Conservation (phyloP, 2,329 filamentous ascomycete species). For the Xenosphaeropsis pyriputrescens region DNA sequence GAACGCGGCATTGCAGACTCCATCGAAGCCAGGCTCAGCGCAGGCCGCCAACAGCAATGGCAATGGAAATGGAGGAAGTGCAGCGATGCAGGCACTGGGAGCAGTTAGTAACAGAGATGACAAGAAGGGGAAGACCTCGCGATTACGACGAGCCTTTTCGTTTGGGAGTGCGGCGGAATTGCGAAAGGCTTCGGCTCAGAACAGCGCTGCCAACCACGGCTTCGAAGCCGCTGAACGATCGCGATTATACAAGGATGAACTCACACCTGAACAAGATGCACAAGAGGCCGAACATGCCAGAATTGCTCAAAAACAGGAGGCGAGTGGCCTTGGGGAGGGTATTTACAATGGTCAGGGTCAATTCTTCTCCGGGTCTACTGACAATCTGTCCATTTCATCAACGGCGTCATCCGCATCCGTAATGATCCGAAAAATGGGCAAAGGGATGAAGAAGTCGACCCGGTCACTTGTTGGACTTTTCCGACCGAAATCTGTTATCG, state of each 20-base stretch:
- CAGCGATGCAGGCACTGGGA: conserved; percentile 71
- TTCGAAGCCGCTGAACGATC: conserved; percentile 25
- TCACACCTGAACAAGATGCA: conserved; percentile 32
- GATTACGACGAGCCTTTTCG: conserved; percentile 82
- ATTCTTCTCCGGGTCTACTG: conserved; percentile 80
- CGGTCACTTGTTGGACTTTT: conserved; percentile 89
- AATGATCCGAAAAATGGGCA: conserved; percentile 97
- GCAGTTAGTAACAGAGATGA: conserved; percentile 75
- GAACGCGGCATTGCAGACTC: conserved; percentile 17
- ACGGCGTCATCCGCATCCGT: conserved; percentile 81
- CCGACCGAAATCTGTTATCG: conserved; percentile 81
- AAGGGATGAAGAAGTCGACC: conserved; percentile 90
- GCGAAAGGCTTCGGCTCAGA: conserved; percentile 55
- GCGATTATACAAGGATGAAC: conserved; percentile 51
- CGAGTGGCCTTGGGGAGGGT: conserved; percentile 75
- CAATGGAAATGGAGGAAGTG: conserved; percentile 19
- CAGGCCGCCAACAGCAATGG: conserved; percentile 17
- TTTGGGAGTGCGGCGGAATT: conserved; percentile 94
- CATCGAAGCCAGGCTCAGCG: conserved; percentile 14
- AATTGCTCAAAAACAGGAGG: conserved; percentile 87
- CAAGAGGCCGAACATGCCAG: conserved; percentile 79
- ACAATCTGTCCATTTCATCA: conserved; percentile 85
- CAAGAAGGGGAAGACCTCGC: conserved; percentile 73
- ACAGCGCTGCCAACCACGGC: conserved; percentile 25
- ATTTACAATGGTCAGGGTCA: conserved; percentile 83